A percentile compares a stretch with the other conserved stretches of the same genome.
Conservation (phyloP, 352 stramenopile genomes). For the Phytophthora pistaciae region DNA sequence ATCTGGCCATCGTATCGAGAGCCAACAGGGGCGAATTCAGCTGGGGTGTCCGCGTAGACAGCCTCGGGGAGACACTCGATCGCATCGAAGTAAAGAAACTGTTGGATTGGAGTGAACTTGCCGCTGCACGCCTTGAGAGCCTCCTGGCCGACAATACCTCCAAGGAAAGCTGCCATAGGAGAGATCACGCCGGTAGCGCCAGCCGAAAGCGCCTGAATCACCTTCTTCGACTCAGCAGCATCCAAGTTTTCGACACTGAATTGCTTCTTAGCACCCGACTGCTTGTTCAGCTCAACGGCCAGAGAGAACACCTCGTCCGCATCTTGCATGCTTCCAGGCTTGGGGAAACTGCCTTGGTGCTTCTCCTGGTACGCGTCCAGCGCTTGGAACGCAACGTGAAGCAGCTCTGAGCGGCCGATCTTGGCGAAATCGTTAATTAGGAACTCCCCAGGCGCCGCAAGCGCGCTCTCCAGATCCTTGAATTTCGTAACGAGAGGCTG, state of each 20-base stretch:
- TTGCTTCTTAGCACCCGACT: constrained; percentile 74
- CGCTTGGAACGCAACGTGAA: constrained; percentile 92
- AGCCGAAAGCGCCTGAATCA: constrained; percentile 85
- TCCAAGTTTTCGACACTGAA: constrained; percentile 74
- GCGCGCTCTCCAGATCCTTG: constrained; percentile 86
- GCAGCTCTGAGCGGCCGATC: constrained; percentile 91
- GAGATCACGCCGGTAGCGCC: constrained; percentile 93
- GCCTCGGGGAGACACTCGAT: constrained; percentile 96
- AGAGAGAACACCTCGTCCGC: constrained; percentile 90
- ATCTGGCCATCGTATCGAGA: constrained; percentile 95
- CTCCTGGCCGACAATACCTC: constrained; percentile 98
- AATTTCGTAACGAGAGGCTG: constrained; percentile 95
- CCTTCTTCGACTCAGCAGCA: constrained; percentile 71
- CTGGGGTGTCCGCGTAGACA: constrained; percentile 45
- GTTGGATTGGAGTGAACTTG: constrained; percentile 99
- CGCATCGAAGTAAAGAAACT: constrained; percentile 99
- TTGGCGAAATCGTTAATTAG: constrained; percentile 99
- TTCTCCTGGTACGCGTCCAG: constrained; percentile 88
- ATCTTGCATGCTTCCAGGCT: constrained; percentile 87
- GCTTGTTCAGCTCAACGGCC: constrained; percentile 72
- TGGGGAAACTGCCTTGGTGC: constrained; percentile 81
- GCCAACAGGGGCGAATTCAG: constrained; percentile 73
- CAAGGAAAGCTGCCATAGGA: constrained; percentile 97
- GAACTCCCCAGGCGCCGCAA: constrained; percentile 94
- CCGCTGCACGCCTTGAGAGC: constrained; percentile 98